Base-by-base conservation (phyloP, 1,284 basidiomycete species). In the Sanghuangporus baumii region DNA sequence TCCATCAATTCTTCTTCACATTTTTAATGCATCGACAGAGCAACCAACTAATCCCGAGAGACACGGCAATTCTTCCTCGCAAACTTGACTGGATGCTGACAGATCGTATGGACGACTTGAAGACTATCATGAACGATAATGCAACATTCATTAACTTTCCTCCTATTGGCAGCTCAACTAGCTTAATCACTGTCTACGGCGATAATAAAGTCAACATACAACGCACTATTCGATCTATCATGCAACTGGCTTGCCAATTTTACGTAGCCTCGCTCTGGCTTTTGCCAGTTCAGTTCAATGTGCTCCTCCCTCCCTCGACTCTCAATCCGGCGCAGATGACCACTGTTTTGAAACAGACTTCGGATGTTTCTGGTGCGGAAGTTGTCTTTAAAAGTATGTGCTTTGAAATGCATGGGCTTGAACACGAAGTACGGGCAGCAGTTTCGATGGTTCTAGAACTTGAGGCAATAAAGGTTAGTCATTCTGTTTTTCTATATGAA, bases 41-140 rank as follows among this genome's bases (percentile, higher is more conserved):
- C 73, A 96, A 97, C 74, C 84, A 86, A 57, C 86, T 97, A 67
- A 90, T 98, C 64, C 96, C 95, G 18, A 82, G 95, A 66, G 95
- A 98, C 72, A 94, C 94, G 3, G 92, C 94, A 11, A 91, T 98
- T 65, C 82, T 98, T 36, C 96, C 97, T 43, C 89, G 96, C 67
- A 99, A 99, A 75, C 81, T 99, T 67, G 96, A 99, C 72, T 98
- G 96, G 96, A 91, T 99, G 84, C 87, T 98, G 62, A 91, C 90
- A 18, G 94, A 99, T 74, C 88, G 91, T 48, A 81, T 92, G 37
- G 96, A 98, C 63, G 94, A 97, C 68, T 79, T 98, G 68, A 93
- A 89, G 74, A 82, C 86, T 23, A 86, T 96, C 72, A 98, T 98
- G 95, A 87, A 87, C 70, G 96, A 98, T 79, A 98, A 98, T 69